These are phyloP conservation scores for Ceriops decandra DNA, from an alignment of 345 rosid species.

Conservation along the genomic window DNA sequence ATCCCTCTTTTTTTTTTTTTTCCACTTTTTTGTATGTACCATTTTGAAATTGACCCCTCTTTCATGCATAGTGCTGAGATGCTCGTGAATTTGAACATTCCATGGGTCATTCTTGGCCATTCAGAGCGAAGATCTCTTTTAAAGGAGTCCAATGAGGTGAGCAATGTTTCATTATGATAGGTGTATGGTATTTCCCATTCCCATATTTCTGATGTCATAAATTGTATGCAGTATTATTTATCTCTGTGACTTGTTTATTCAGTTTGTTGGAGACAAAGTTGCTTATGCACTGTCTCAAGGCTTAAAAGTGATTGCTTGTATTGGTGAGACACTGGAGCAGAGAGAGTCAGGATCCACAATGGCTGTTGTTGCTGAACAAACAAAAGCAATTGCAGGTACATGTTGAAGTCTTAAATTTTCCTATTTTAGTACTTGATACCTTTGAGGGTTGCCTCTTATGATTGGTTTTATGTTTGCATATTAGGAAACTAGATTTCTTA, in stretches of 20 bases:
- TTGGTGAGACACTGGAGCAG: slow-evolving; percentile 76
- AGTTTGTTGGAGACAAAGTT: slow-evolving; percentile 71
- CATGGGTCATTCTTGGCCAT: slow-evolving; percentile 70
- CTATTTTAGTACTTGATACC: background rate
- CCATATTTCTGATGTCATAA: background rate
- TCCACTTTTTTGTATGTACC: background rate
- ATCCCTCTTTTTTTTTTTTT: too few relatives aligned
- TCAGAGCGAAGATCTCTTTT: slow-evolving; percentile 63
- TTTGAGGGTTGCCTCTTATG: background rate
- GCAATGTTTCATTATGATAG: background rate
- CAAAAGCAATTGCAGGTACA: slow-evolving; percentile 69
- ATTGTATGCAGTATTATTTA: background rate
- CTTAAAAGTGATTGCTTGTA: slow-evolving; percentile 66
- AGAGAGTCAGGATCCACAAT: slow-evolving; percentile 69
- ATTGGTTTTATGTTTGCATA: background rate
- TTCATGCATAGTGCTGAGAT: slow-evolving; percentile 51
- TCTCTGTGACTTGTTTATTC: slow-evolving; percentile 16
- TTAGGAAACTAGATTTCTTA: too few relatives aligned
- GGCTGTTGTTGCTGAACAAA: slow-evolving; percentile 63
- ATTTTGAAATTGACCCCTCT: background rate
- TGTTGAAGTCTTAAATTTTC: background rate
- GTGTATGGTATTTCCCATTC: background rate
- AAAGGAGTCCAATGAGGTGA: slow-evolving; percentile 54
- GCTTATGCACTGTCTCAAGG: slow-evolving; percentile 60
- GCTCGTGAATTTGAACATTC: slow-evolving; percentile 56